Conservation (phyloP, 2,329 filamentous ascomycete species). For the Colletotrichum theobromicola region DNA sequence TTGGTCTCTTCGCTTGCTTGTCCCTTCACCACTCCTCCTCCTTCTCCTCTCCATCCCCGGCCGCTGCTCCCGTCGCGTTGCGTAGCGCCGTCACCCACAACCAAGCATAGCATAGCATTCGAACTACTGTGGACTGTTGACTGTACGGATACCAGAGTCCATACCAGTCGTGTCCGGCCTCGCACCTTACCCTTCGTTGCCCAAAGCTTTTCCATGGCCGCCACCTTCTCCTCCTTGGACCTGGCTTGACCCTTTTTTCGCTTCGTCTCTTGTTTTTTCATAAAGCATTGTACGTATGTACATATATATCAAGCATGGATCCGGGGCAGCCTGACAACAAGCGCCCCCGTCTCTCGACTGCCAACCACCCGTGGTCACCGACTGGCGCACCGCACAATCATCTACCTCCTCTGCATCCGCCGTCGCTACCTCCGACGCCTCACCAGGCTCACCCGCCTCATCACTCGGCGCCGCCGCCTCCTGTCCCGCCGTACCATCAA, state of each 20-base stretch:
- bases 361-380: conserved; percentile 47
- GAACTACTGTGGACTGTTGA: background rate
- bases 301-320: conserved; percentile 63
- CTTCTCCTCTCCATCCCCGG: background rate
- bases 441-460: conserved; percentile 39
- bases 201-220: conserved; percentile 40
- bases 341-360: conserved; percentile 58
- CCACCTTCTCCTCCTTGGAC: conserved; percentile 17
- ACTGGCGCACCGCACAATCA: conserved; percentile 46
- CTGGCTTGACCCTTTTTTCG: conserved; percentile 26
- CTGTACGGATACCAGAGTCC: background rate
- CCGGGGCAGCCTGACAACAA: conserved; percentile 63
- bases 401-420: conserved; percentile 53
- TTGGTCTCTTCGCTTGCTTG: background rate
- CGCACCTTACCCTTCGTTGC: conserved; percentile 24
- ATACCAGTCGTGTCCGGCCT: conserved; percentile 1
- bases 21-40: background rate
- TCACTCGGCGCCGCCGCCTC: conserved; percentile 37
- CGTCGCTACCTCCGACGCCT: conserved; percentile 38
- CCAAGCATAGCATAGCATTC: conserved; percentile 6
- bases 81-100: background rate
- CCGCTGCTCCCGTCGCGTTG: conserved; percentile 6
- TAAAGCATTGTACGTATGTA: conserved; percentile 36
- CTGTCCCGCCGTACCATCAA: conserved; percentile 33
- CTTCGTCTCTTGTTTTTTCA: conserved; percentile 24